phyloP scores from a whole-genome alignment of 2,329 filamentous ascomycete genomes.

The Tolypocladium inflatum region DNA sequence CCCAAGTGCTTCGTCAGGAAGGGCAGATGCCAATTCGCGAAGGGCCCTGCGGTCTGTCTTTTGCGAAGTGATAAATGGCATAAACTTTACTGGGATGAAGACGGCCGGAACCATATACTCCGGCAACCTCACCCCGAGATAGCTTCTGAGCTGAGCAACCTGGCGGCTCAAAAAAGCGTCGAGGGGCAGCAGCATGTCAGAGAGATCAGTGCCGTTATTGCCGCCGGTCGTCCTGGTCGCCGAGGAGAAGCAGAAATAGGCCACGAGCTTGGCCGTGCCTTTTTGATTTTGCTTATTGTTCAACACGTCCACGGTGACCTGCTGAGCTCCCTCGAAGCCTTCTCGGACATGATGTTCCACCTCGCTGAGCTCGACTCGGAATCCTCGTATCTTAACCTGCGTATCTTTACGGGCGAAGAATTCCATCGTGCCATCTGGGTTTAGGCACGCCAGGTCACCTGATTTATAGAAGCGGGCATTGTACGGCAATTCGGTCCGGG shows the following conservation, averaged over 20 bases:
- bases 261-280: not conserved
- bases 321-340: not conserved
- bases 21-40: not conserved
- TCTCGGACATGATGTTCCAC: not conserved
- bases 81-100: constrained; percentile 1
- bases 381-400: no score
- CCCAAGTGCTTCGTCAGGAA: not conserved
- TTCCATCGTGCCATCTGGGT: no score
- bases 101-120: constrained; percentile 3
- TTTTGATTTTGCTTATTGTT: not conserved
- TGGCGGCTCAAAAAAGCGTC: not conserved
- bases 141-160: not conserved
- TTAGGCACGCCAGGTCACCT: no score
- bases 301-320: not conserved
- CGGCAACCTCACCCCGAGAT: constrained; percentile 1
- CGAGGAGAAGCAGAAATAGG: no score
- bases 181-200: not conserved
- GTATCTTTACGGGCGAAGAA: no score
- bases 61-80: constrained; percentile 6
- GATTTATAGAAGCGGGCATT: no score
- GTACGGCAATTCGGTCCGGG: not conserved
- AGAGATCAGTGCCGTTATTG: not conserved
- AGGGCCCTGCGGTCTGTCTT: constrained; percentile 8
- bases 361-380: no score
- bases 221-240: no score